These are phyloP conservation scores for Asterionellopsis glacialis DNA, from an alignment of 108 stramenopile genomes.

Conservation along the genomic window DNA sequence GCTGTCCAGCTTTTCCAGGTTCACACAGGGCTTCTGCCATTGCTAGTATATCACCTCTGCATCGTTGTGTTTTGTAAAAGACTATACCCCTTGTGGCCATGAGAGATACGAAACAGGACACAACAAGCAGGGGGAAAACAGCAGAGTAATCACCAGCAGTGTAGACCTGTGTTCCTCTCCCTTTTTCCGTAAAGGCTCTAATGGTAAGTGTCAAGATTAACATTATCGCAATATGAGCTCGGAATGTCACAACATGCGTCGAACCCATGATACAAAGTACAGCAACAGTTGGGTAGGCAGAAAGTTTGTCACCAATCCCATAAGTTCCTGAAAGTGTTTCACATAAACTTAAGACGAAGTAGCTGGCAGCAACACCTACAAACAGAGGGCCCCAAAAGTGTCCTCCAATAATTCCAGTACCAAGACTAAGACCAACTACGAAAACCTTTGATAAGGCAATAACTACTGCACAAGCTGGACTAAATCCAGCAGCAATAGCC, in stretches of 20 bases:
- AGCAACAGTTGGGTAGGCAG: constrained; percentile 49
- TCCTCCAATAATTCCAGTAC: constrained; percentile 55
- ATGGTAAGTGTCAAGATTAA: constrained; percentile 61
- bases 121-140: constrained; percentile 55
- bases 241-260: constrained; percentile 49
- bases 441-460: constrained; percentile 41
- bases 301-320: constrained; percentile 21
- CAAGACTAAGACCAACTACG: constrained; percentile 45
- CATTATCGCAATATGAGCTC: constrained; percentile 56
- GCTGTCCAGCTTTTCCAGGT: constrained; percentile 42
- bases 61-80: constrained; percentile 49
- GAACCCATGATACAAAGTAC: constrained; percentile 56
- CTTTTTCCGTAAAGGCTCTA: constrained; percentile 40
- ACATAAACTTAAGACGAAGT: constrained; percentile 36
- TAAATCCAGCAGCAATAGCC: constrained; percentile 22
- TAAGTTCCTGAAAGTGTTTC: constrained; percentile 7
- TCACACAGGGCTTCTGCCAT: constrained; percentile 53
- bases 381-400: constrained; percentile 65
- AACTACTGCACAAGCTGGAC: constrained; percentile 29
- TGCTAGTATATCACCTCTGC: constrained; percentile 54
- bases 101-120: constrained; percentile 47
- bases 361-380: constrained; percentile 42
- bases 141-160: constrained; percentile 32
- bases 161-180: background rate
- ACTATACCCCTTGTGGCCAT: constrained; percentile 29